Evolutionary conservation across 2,329 filamentous ascomycete genomes (phyloP), one percentile per base, ranked within the genome.

Genomic region (Cladobotryum protrusum): DNA sequence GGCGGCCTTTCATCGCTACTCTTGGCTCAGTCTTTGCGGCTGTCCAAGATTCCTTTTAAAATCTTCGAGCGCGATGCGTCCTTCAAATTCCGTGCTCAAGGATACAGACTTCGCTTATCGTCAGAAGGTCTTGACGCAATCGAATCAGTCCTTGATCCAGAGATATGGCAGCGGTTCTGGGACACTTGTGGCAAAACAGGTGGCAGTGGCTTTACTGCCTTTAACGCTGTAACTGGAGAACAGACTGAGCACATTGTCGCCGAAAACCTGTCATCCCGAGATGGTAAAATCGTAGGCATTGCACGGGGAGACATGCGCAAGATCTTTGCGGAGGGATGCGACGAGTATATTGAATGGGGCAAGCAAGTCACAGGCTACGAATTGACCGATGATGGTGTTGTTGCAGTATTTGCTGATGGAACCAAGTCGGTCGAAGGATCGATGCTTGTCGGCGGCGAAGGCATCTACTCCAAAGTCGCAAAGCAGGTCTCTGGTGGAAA

Each of bases 251-350:
- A 64, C 13, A 35, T 40, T 0, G 37, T 54, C 0, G 52, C 59
- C 12, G 65, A 69, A 54, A 63, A 58, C 2, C 65, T 84, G 29
- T 50, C 63, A 0, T 81, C 77, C 14, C 72, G 80, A 17, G 79
- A 69, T 36, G 79, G 77, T 5, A 81, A 83, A 60, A 70, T 81
- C 8, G 72, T 86, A 0, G 82, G 82, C 1, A 82, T 85, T 37
- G 73, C 79, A 1, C 67, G 82, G 5, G 82, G 81, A 4, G 80
- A 83, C 34, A 85, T 86, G 81, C 72, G 82, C 3, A 70, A 64
- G 43, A 54, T 80, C 5, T 85, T 86, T 57, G 62, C 82, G 42
- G 65, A 73, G 15, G 81, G 81, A 1, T 75, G 74, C 50, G 81
- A 84, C 53, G 61, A 72, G 0, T 67, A 67, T 42, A 71, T 86